Evolutionary conservation across 177 flowering plant species (phyloP).

Genomic region (Vitis hybrid): DNA sequence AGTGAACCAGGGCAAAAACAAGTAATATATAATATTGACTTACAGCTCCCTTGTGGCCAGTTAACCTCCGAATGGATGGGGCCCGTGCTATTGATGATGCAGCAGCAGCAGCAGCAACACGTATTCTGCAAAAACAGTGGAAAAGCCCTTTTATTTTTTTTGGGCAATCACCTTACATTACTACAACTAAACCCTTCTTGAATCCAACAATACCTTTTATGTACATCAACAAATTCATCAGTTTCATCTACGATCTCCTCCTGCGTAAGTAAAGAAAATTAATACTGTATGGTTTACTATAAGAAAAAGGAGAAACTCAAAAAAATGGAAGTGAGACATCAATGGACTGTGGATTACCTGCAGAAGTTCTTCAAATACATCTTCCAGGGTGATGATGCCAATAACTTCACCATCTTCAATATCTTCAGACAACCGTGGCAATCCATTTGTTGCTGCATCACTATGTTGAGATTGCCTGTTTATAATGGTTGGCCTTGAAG

Average conservation of each 20-base stretch:
- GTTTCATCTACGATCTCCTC: conserved; percentile 99
- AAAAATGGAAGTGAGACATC: conserved; percentile 9
- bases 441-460: conserved; percentile 37
- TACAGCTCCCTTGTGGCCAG: conserved; percentile 54
- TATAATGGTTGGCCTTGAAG: conserved; percentile 17
- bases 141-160: neutral
- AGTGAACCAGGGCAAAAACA: neutral
- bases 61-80: conserved; percentile 78
- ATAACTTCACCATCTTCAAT: conserved; percentile 93
- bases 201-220: conserved; percentile 60
- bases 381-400: conserved; percentile 97
- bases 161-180: neutral
- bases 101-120: conserved; percentile 98
- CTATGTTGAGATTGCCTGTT: conserved; percentile 27
- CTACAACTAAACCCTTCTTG: neutral
- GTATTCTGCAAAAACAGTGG: conserved; percentile 55
- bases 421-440: conserved; percentile 46
- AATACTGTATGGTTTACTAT: neutral
- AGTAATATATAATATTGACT: conserved; percentile 22
- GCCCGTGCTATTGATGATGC: conserved; percentile 91
- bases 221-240: conserved; percentile 98
- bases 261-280: conserved; percentile 37
- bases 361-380: conserved; percentile 98
- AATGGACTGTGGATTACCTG: conserved; percentile 47
- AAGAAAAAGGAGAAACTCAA: neutral